Evolutionary conservation across 75 land plant genomes (phyloP), one percentile per base, ranked within the genome.

Genomic region (Selaginella tamariscina): DNA sequence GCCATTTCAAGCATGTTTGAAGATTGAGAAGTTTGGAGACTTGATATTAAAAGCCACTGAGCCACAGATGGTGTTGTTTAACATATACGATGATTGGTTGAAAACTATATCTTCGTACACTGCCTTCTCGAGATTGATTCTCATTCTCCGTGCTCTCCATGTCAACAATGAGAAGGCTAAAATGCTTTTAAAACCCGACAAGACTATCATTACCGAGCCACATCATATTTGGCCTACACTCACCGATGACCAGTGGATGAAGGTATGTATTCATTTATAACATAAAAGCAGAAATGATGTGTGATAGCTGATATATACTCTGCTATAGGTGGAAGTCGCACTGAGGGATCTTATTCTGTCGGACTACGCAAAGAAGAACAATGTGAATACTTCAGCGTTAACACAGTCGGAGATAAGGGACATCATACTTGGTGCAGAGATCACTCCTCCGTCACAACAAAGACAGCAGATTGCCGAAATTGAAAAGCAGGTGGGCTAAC

Each of bases 141-240:
- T 95, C 71, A 95, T 95, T 30, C 79, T 95, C 30, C 84, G 99
- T 56, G 96, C 99, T 21, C 85, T 95, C 11, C 99, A 95, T 78
- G 99, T 95, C 64, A 95, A 95, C 80, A 95, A 95, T 76, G 99
- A 95, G 79, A 95, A 95, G 74, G 99, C 99, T 26, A 95, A 95
- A 75, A 95, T 95, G 99, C 67, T 95, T 30, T 71, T 95, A 68
- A 95, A 95, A 75, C 99, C 99, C 32, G 96, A 90, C 65, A 95
- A 89, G 75, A 87, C 99, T 2, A 78, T 95, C 24, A 74, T 95
- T 21, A 95, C 99, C 1, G 96, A 95, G 73, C 81, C 99, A 0
- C 96, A 95, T 72, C 99, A 95, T 64, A 95, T 95, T 55, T 95
- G 99, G 99, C 99, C 99, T 18, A 82, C 85, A 56, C 82, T 95